Percentiles rank a stretch among this genome's conserved stretches.
Evolutionary conservation across 1,139 yeast genomes (phyloP).

Genomic region (Yamadazyma diddensiae): DNA sequence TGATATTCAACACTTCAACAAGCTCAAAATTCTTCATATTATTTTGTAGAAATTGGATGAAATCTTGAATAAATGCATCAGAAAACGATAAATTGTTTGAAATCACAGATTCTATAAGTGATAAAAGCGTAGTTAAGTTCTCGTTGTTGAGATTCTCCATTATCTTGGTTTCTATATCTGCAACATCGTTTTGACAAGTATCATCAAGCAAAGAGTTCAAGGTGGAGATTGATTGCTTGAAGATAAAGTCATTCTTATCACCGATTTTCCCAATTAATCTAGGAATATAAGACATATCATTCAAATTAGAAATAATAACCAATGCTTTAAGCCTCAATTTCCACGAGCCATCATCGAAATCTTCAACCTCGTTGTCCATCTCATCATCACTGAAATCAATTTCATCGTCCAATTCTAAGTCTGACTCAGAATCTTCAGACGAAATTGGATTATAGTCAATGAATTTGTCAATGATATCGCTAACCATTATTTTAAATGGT

Average conservation of each 20-base stretch:
- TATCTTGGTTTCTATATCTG: slow-evolving; percentile 9
- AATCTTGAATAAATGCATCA: slow-evolving; percentile 6
- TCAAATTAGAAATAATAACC: slow-evolving; percentile 28
- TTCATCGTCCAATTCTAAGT: slow-evolving; percentile 42
- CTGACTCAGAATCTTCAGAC: slow-evolving; percentile 36
- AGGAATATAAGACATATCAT: slow-evolving; percentile 5
- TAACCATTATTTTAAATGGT: slow-evolving; percentile 5
- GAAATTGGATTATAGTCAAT: slow-evolving; percentile 58
- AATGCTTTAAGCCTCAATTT: slow-evolving; percentile 60
- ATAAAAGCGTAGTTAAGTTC: slow-evolving; percentile 8
- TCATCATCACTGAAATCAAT: slow-evolving; percentile 43
- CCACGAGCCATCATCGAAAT: slow-evolving; percentile 63
- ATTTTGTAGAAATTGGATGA: slow-evolving; percentile 10
- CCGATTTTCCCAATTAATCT: slow-evolving; percentile 17
- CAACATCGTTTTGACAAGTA: slow-evolving; percentile 3
- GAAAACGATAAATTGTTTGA: slow-evolving; percentile 4
- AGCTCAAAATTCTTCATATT: slow-evolving; percentile 14
- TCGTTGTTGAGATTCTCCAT: slow-evolving; percentile 12
- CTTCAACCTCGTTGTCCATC: slow-evolving; percentile 17
- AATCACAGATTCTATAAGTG: slow-evolving; percentile 10
- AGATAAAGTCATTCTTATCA: slow-evolving; percentile 42
- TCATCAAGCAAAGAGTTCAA: slow-evolving; percentile 7
- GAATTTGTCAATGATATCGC: slow-evolving; percentile 29
- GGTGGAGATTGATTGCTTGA: slow-evolving; percentile 34
- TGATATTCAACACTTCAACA: slow-evolving; percentile 12